Evolutionary conservation across 139 green algal genomes (phyloP).

Genomic region (Haematococcus lacustris): DNA sequence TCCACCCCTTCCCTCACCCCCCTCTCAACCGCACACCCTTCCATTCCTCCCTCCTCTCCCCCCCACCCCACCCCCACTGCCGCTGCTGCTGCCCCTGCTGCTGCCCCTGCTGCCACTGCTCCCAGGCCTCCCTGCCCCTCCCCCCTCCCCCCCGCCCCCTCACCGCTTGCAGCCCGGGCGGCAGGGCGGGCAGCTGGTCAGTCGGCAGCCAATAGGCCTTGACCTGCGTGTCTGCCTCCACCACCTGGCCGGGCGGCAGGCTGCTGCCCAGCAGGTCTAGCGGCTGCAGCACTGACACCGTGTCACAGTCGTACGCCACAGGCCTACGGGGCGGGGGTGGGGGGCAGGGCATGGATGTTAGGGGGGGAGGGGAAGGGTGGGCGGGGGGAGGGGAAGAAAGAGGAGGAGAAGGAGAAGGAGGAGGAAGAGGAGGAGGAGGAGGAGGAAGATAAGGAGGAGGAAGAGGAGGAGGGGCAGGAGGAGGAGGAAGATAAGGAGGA

Average conservation of each 20-base stretch:
- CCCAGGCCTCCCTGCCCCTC: too few species aligned
- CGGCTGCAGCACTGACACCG: not conserved
- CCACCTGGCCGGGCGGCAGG: not conserved
- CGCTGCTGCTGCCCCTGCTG: too few species aligned
- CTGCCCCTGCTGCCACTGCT: too few species aligned
- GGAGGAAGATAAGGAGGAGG: not conserved
- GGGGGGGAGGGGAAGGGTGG: not conserved
- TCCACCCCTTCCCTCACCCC: too few species aligned
- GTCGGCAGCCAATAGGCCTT: slow-evolving; percentile 7
- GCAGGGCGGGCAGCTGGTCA: too few species aligned
- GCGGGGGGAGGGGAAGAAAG: not conserved
- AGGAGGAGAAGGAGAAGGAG: not conserved
- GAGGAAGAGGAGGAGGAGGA: not conserved
- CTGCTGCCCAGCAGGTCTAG: slow-evolving; percentile 4
- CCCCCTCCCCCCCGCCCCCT: too few species aligned
- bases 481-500: not conserved
- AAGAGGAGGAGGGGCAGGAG: not conserved
- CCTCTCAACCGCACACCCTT: too few species aligned
- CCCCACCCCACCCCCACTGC: too few species aligned
- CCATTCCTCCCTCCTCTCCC: too few species aligned
- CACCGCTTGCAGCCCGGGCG: too few species aligned
- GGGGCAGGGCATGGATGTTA: not conserved
- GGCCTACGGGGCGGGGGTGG: not conserved
- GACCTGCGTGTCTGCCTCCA: not conserved
- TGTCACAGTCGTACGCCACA: slow-evolving; percentile 4